phyloP scores from a whole-genome alignment of 1,284 basidiomycete genomes.

The Trametes hirsuta region DNA sequence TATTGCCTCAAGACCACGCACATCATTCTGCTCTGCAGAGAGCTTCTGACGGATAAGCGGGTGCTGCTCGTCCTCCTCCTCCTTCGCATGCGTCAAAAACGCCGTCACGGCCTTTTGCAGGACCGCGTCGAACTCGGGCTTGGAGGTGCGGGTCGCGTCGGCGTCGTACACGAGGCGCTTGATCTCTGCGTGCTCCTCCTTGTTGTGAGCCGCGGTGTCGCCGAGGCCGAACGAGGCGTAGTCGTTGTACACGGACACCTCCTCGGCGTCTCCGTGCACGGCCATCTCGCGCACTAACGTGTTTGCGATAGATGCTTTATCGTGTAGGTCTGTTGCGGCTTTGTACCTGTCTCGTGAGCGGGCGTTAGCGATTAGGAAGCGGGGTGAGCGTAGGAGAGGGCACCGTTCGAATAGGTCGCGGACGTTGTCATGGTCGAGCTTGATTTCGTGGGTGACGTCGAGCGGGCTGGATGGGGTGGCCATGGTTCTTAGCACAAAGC shows the following conservation, averaged over 20 bases:
- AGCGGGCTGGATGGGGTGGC: slow-evolving; percentile 12
- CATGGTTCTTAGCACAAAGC: not conserved
- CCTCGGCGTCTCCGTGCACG: slow-evolving; percentile 30
- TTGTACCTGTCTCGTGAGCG: slow-evolving; percentile 12
- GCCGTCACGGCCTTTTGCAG: slow-evolving; percentile 23
- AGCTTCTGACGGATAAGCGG: slow-evolving; percentile 19
- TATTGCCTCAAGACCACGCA: not conserved
- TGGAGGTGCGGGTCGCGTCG: slow-evolving; percentile 15
- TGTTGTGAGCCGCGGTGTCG: slow-evolving; percentile 23
- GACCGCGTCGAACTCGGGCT: slow-evolving; percentile 24
- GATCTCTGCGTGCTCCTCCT: slow-evolving; percentile 28
- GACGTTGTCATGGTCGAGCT: slow-evolving; percentile 33
- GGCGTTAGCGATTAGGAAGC: not conserved
- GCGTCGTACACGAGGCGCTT: slow-evolving; percentile 26
- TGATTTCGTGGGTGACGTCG: slow-evolving; percentile 28
- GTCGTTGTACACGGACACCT: slow-evolving; percentile 31
- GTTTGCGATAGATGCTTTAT: slow-evolving; percentile 28
- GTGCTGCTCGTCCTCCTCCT: slow-evolving; percentile 26
- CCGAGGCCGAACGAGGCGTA: slow-evolving; percentile 11
- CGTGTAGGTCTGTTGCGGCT: slow-evolving; percentile 10
- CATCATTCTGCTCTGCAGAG: slow-evolving; percentile 28
- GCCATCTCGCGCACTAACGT: slow-evolving; percentile 32
- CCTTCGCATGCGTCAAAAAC: slow-evolving; percentile 26
- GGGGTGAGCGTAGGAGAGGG: not conserved
- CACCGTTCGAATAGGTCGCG: slow-evolving; percentile 26